These are phyloP conservation scores for Halophytophthora batemanensis DNA, from an alignment of 352 stramenopile species.

Conservation along the genomic window DNA sequence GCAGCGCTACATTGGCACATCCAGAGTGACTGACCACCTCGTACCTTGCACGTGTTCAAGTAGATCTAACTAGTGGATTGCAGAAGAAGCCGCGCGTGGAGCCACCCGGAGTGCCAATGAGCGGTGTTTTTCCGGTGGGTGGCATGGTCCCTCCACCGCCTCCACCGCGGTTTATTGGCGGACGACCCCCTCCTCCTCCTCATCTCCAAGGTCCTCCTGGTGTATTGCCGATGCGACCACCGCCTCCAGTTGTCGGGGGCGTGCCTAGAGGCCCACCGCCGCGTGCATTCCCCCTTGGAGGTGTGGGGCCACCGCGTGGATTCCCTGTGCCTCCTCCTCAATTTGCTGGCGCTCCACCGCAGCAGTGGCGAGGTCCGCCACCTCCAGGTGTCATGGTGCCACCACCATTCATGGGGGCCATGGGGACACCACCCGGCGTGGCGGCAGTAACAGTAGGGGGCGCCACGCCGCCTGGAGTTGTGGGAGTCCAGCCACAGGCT, in stretches of 20 bases:
- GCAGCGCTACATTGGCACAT: constrained; percentile 3
- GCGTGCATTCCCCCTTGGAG: constrained; percentile 29
- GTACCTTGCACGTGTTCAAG: background rate
- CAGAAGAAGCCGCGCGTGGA: constrained; percentile 55
- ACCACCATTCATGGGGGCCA: constrained; percentile 13
- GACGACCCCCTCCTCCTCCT: constrained; percentile 37
- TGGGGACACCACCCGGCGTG: constrained; percentile 23
- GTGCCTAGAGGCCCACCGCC: constrained; percentile 30
- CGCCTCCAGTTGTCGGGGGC: constrained; percentile 28
- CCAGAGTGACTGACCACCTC: no score
- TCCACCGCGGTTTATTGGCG: constrained; percentile 40
- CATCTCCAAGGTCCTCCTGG: constrained; percentile 42
- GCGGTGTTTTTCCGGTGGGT: constrained; percentile 41
- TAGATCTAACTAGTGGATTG: constrained; percentile 16
- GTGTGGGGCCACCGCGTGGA: constrained; percentile 23
- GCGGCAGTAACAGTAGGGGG: constrained; percentile 3
- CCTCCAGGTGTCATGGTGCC: constrained; percentile 18
- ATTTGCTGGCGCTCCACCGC: constrained; percentile 25
- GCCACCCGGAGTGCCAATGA: constrained; percentile 15
- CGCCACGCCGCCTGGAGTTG: background rate
- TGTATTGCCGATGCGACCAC: constrained; percentile 52
- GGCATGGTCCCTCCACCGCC: no score
- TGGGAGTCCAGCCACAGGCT: no score
- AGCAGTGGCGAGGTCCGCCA: constrained; percentile 17
- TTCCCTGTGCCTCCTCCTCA: no score